Evolutionary conservation across 2,329 filamentous ascomycete species (phyloP).

Genomic region (Phoma sp.): DNA sequence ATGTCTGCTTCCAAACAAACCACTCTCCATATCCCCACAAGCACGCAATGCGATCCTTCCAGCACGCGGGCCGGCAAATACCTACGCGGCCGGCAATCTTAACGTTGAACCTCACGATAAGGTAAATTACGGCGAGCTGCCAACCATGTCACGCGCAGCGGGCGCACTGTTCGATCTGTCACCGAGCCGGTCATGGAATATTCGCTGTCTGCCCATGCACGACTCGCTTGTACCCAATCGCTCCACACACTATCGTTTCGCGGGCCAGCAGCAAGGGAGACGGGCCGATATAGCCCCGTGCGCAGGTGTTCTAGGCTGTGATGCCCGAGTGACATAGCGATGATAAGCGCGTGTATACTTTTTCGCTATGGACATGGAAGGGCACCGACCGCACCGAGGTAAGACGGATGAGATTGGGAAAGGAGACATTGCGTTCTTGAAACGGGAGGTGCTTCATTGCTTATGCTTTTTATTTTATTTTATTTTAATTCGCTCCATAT

Average conservation of each 20-base stretch:
- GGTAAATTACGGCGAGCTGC: background rate
- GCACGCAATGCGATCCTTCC: slow-evolving; percentile 5
- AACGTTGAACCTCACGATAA: slow-evolving; percentile 2
- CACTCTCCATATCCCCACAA: background rate
- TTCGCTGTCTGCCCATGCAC: background rate
- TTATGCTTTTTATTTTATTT: too few relatives aligned
- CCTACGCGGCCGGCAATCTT: slow-evolving; percentile 1
- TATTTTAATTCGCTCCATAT: too few relatives aligned
- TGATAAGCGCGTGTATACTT: background rate
- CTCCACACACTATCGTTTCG: slow-evolving; percentile 6
- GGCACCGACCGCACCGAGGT: too few relatives aligned
- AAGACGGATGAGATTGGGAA: too few relatives aligned
- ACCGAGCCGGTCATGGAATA: slow-evolving; percentile 6
- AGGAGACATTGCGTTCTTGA: slow-evolving; percentile 1
- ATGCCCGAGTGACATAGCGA: background rate
- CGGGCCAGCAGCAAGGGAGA: background rate
- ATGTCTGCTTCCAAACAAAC: background rate
- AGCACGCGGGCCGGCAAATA: slow-evolving; percentile 4
- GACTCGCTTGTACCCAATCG: background rate
- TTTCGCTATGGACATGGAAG: too few relatives aligned
- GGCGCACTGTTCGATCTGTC: slow-evolving; percentile 12
- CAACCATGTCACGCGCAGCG: slow-evolving; percentile 8
- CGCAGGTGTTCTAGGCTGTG: background rate
- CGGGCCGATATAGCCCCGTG: slow-evolving; percentile 3
- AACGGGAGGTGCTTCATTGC: background rate